Evolutionary conservation across 2,329 filamentous ascomycete genomes (phyloP), one percentile per base, ranked within the genome.

Genomic region (Septoria linicola): DNA sequence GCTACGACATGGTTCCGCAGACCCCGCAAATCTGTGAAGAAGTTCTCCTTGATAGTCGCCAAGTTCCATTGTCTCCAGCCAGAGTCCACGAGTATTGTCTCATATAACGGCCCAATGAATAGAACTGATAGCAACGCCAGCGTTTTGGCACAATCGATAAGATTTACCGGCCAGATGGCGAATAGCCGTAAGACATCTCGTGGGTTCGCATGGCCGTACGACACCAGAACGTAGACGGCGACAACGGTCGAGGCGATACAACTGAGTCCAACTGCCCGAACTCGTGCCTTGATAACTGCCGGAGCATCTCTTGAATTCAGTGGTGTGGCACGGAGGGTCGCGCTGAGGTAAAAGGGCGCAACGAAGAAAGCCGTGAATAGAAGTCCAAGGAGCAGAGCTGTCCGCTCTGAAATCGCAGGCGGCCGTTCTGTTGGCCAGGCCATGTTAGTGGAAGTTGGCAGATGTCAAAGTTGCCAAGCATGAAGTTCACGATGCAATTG

Each of bases 1-100:
- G 93, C 90, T 34, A 88, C 88, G 55, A 97, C 79, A 66, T 87
- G 83, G 67, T 96, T 97, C 60, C 93, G 83, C 81, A 88, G 96
- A 30, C 82, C 84, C 47, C 86, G 85, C 87, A 87, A 93, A 59
- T 87, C 85, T 56, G 77, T 75, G 62, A 88, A 80, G 11, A 84
- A 71, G 48, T 81, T 78, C n/a, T 74, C 72, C 11, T 88, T 60
- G 35, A 81, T 77, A 1, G 46, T 37, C 25, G 83, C 72, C 37
- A 54, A 31, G 21, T 71, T 71, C 43, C 84, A 62, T 44, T 80
- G 73, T 54, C 75, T 78, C 83, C 85, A 92, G 14, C 65, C 71
- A 11, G 82, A 81, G 58, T 95, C 85, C 17, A 89, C 81, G 52
- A 95, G 68, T 1, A 90, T 79, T 43, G 78, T 76, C 70, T 95